Conservation (phyloP, 495 filamentous ascomycete species). For the Ramalina peruviana region DNA sequence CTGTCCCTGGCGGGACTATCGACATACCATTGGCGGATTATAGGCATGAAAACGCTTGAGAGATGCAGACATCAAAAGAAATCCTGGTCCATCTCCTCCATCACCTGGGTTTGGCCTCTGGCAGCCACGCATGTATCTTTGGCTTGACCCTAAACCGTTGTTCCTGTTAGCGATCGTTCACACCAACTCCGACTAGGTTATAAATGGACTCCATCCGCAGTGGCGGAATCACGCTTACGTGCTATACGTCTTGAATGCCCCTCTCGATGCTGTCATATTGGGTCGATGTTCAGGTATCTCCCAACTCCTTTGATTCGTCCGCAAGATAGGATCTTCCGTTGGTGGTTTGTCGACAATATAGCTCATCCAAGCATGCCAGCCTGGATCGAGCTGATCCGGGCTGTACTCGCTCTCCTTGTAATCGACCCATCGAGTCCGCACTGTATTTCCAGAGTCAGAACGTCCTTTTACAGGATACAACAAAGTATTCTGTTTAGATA, state of each 20-base stretch:
- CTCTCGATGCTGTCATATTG: slow-evolving; percentile 58
- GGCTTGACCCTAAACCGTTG: slow-evolving; percentile 24
- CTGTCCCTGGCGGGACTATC: too few species aligned
- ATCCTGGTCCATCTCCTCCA: background rate
- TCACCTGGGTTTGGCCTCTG: slow-evolving; percentile 24
- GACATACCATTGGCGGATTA: too few species aligned
- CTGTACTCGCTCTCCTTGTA: slow-evolving; percentile 82
- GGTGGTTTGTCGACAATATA: slow-evolving; percentile 87
- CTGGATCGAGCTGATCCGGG: slow-evolving; percentile 79
- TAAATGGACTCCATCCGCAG: background rate
- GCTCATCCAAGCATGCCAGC: slow-evolving; percentile 95
- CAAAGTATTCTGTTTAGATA: background rate
- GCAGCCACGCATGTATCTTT: slow-evolving; percentile 33
- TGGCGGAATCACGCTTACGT: slow-evolving; percentile 49
- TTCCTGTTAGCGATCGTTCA: background rate
- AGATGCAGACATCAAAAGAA: background rate
- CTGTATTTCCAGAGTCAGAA: slow-evolving; percentile 32
- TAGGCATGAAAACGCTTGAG: too few species aligned
- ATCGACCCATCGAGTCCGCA: slow-evolving; percentile 96
- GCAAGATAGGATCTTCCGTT: slow-evolving; percentile 54
- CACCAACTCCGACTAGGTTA: background rate
- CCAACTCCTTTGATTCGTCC: slow-evolving; percentile 54
- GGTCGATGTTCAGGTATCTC: slow-evolving; percentile 59
- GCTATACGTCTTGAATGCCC: slow-evolving; percentile 81
- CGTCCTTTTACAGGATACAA: background rate